Evolutionary conservation across 169 alveolate species (phyloP).

Genomic region (Ichthyophthirius multifiliis): DNA sequence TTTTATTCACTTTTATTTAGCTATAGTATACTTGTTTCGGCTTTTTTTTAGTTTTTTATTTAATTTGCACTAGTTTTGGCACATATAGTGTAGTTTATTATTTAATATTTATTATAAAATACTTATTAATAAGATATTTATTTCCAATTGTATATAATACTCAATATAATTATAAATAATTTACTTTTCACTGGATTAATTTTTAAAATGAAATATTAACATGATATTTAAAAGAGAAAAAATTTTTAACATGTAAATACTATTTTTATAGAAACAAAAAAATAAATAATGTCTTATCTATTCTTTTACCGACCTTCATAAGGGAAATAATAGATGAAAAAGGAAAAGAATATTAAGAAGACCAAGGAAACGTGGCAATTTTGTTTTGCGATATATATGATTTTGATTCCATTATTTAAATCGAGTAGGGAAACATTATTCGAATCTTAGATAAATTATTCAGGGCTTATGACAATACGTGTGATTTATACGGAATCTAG

Average conservation of each 20-base stretch:
- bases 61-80: no score
- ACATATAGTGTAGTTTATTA: no score
- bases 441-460: conserved; percentile 40
- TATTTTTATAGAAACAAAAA: conserved; percentile 4
- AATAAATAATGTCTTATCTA: conserved; percentile 4
- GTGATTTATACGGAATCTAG: conserved; percentile 40
- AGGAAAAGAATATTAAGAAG: conserved; percentile 36
- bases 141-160: no score
- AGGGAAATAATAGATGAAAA: conserved; percentile 43
- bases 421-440: conserved; percentile 34
- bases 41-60: no score
- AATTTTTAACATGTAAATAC: neutral
- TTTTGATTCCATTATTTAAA: conserved; percentile 48
- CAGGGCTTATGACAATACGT: conserved; percentile 43
- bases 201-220: neutral
- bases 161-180: no score
- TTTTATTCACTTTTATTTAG: no score
- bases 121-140: no score
- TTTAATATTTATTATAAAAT: no score
- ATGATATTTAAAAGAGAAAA: neutral
- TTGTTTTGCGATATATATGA: conserved; percentile 58
- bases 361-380: conserved; percentile 51
- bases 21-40: no score
- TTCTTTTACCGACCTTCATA: conserved; percentile 39
- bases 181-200: no score